Base-by-base conservation (phyloP, 768 basidiomycete genomes). In the Xerocomus spinulosus region DNA sequence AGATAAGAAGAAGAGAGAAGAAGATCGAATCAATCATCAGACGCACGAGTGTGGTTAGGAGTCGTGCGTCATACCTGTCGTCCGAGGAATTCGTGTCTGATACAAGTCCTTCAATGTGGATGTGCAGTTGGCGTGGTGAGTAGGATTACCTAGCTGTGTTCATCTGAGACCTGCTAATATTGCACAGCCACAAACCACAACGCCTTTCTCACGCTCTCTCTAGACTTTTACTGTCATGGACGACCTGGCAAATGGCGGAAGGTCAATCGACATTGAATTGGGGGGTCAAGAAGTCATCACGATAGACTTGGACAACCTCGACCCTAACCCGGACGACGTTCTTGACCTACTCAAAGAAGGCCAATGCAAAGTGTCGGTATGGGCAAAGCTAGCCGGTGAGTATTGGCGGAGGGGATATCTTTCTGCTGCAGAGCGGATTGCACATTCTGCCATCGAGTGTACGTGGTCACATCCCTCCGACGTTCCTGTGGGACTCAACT, bases 221-320 rank as follows among this genome's bases (percentile, higher is more conserved):
- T 35, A 13, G 18, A 15, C 24, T 24, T 38, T 38, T 23, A 24
- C 43, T 1, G 35, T 30, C 56, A 62, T 60, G 59, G 56, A 61
- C 8, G 55, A 60, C n/a, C n/a, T n/a, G 35, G 33, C 45, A 17
- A 52, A 42, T 21, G 24, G 46, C 5, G 60, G 56, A 28, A 56
- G 71, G 42, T 69, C 82, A 5, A 75, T 87, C 42, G 84, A 87
- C 65, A 87, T 91, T 56, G 87, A 89, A 59, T 74, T 90, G 5
- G 83, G 83, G 30, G 80, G 83, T 7, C 85, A 87, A 67, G 92
- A 94, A 68, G 80, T 89, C 61, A 87, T 94, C 50, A 87, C 88
- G 18, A 84, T 97, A 50, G 89, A 95, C 72, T 78, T 97, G 32
- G 87, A 90, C 71, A 73, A 85, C 57, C 82, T 98, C 42, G 87